Evolutionary conservation across 805 yeast genomes (phyloP), one percentile per base, ranked within the genome.

Genomic region (Tanozyma kutaoensis): DNA sequence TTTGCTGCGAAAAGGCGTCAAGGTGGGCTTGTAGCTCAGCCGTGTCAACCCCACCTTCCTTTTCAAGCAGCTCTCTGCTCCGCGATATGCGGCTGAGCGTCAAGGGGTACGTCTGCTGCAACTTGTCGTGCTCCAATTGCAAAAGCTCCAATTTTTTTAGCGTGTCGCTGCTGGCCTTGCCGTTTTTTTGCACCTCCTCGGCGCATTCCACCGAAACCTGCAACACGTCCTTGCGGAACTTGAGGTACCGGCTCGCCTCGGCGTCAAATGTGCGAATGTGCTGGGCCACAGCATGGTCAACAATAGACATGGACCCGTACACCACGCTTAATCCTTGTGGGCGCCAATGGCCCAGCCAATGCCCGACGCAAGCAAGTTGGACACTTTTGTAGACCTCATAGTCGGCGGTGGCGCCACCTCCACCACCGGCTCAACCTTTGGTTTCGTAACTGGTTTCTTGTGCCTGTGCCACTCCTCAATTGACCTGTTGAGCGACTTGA

Each of bases 291-390:
- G 56, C 36, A 22, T 43, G 47, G 16, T 55, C 59, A 3, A 56
- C 48, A 26, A 55, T 34, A n/a, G n/a, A n/a, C n/a, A n/a, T n/a
- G n/a, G n/a, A n/a, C n/a, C n/a, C n/a, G n/a, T n/a, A n/a, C n/a
- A n/a, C n/a, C n/a, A n/a, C n/a, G n/a, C n/a, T n/a, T n/a, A 30
- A 13, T 28, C 12, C 24, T 29, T 32, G 28, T 45, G 50, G 22
- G 76, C 76, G 5, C 76, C 76, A 36, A 70, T 66, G 3, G 76
- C 76, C 77, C 77, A 70, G 4, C 76, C 76, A 17, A 70, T 45
- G 1, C 76, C 76, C 15, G 68, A 58, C 3, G 65, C 72, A 29
- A 70, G 49, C 30, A 70, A 39, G 30, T 58, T 64, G 8, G 70
- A 61, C 3, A 71, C 32, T 37, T 67, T 69, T 22, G 64, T 72